Base-by-base conservation (phyloP, 2,329 filamentous ascomycete species). In the Ophiocordyceps camponoti-saundersi region DNA sequence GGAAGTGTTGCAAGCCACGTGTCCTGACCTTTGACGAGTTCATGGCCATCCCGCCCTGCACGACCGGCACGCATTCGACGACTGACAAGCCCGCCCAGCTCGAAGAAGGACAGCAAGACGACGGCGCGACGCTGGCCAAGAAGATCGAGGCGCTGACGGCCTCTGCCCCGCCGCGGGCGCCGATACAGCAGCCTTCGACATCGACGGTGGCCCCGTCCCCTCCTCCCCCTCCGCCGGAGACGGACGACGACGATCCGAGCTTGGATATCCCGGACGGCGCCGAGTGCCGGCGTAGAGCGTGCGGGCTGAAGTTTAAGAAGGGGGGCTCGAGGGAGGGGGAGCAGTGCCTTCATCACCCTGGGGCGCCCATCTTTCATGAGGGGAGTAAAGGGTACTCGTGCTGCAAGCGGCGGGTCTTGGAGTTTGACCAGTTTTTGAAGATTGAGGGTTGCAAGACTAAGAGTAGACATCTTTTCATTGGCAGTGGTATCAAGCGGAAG, bases 1-100 rank as follows among this genome's bases (percentile, higher is more conserved):
- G 92, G 90, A 93, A 94, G 70, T 98, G 92, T 72, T 98, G 92
- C 77, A 96, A 95, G 68, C 83, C 89, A 48, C 84, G 92, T 59
- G 88, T 96, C 57, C 73, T 98, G 57, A 95, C 88, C 49, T 98
- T 98, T 62, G 92, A 98, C 67, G 92, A 98, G 68, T 98, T 98
- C 72, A 85, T 98, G 65, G 65, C 72, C 50, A 96, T 98, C 56
- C 72, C 85, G 45, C 90, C 92, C 36, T 98, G 92, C 73, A 95
- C 92, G 23, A 85, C 81, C 13, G 92, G 92, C 58, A 89, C 82
- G 57, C 92, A 98, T 70, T 92, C 85, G 49, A 88, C 86, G 13
- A 84, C 92, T 51, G 90, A 95, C 56, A 61, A 72, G 47, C 77
- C 77, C 2, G 77, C 75, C 18, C 66, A 71, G 56, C 66, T 80